These are phyloP conservation scores for Blastobotrys muscicola DNA, from an alignment of 805 yeast genomes.

Conservation along the genomic window DNA sequence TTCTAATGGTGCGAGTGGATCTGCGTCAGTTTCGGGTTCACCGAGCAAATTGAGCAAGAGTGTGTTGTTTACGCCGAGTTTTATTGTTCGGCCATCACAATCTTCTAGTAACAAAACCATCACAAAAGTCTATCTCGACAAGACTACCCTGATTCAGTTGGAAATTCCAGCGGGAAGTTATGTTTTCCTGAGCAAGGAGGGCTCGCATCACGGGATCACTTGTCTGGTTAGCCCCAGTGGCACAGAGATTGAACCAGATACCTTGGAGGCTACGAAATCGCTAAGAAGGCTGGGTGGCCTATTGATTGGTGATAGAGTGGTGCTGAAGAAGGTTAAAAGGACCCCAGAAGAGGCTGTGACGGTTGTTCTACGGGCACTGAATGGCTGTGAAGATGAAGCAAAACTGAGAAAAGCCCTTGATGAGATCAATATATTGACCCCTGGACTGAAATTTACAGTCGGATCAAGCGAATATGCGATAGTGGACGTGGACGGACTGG, in stretches of 20 bases:
- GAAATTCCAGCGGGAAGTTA: conserved; percentile 24
- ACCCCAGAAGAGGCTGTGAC: conserved; percentile 36
- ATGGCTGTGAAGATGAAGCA: conserved; percentile 17
- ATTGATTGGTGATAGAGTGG: conserved; percentile 42
- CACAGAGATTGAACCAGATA: conserved; percentile 9
- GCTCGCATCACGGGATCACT: conserved; percentile 10
- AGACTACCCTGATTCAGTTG: conserved; percentile 18
- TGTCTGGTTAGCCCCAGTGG: conserved; percentile 24
- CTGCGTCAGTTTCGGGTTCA: background rate
- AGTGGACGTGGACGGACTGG: conserved; percentile 38
- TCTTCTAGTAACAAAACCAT: conserved; percentile 6
- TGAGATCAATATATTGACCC: conserved; percentile 25
- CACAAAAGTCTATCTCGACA: conserved; percentile 18
- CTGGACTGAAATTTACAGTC: conserved; percentile 33
- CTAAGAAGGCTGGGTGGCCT: conserved; percentile 36
- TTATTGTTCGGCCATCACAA: conserved; percentile 21
- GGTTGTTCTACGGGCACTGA: conserved; percentile 25
- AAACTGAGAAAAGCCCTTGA: conserved; percentile 30
- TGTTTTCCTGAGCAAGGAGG: conserved; percentile 12
- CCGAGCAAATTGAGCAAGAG: background rate
- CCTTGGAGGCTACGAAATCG: conserved; percentile 19
- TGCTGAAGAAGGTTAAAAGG: conserved; percentile 39
- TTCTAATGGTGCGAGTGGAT: background rate
- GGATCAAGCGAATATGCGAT: conserved; percentile 43
- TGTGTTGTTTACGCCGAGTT: background rate